phyloP scores from a whole-genome alignment of 2,329 filamentous ascomycete genomes.

The Fusarium sp. region DNA sequence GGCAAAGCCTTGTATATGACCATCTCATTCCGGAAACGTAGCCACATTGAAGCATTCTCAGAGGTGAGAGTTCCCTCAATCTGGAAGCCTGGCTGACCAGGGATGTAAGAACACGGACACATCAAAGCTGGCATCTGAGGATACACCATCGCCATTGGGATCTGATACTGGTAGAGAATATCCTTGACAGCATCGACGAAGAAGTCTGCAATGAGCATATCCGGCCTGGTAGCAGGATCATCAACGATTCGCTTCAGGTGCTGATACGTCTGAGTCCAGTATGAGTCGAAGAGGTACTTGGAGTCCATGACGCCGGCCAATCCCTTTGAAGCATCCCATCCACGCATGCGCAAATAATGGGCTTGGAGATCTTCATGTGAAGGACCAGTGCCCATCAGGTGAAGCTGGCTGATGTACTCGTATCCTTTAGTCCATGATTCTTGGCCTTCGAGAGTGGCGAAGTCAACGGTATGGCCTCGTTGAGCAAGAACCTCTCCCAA shows the following conservation, averaged over 20 bases:
- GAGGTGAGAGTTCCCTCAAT: conserved; percentile 53
- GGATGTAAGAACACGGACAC: conserved; percentile 55
- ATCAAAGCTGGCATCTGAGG: conserved; percentile 58
- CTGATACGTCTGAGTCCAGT: conserved; percentile 45
- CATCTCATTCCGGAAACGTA: conserved; percentile 54
- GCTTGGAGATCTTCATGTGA: conserved; percentile 44
- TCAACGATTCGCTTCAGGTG: conserved; percentile 27
- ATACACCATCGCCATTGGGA: conserved; percentile 56
- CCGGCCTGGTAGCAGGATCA: conserved; percentile 47
- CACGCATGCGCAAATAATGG: conserved; percentile 52
- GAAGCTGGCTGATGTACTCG: conserved; percentile 48
- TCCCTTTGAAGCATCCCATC: conserved; percentile 50
- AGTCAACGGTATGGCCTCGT: conserved; percentile 52
- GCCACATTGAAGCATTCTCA: conserved; percentile 55
- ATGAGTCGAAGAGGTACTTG: conserved; percentile 54
- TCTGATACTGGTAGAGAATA: conserved; percentile 51
- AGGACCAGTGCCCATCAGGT: conserved; percentile 49
- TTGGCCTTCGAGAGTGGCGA: conserved; percentile 54
- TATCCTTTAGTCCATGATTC: conserved; percentile 52
- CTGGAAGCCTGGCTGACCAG: conserved; percentile 58
- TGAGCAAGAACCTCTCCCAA: conserved; percentile 2
- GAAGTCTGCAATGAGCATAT: conserved; percentile 58
- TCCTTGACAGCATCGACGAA: conserved; percentile 58
- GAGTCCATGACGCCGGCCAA: conserved; percentile 48
- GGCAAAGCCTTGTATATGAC: conserved; percentile 50